A percentile compares a stretch with the other conserved stretches of the same genome.
phyloP scores from a whole-genome alignment of 352 stramenopile genomes.

The Pythium folliculosum region DNA sequence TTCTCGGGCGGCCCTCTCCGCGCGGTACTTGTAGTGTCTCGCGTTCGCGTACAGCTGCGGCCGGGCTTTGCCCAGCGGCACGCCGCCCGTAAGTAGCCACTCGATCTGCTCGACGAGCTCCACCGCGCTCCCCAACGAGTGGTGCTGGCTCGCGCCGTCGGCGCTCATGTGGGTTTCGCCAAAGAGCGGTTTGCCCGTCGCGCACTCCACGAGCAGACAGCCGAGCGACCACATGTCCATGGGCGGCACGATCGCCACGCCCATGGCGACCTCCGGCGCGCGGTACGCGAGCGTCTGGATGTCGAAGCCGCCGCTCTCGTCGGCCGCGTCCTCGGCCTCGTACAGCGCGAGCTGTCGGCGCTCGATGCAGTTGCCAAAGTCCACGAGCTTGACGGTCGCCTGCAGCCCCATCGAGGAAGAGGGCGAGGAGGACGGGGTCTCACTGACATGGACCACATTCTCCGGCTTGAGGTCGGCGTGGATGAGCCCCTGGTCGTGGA shows the following conservation, averaged over 20 bases:
- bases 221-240: constrained; percentile 85
- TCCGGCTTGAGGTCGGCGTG: constrained; percentile 81
- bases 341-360: constrained; percentile 40
- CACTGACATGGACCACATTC: constrained; percentile 46
- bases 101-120: constrained; percentile 26
- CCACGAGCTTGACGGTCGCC: constrained; percentile 54
- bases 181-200: constrained; percentile 59
- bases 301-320: constrained; percentile 48
- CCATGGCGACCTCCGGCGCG: constrained; percentile 68
- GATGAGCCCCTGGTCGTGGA: constrained; percentile 64
- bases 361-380: constrained; percentile 81
- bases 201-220: constrained; percentile 69
- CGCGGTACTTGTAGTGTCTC: constrained; percentile 19
- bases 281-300: constrained; percentile 78
- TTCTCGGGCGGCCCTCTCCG: not conserved
- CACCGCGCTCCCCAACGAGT: constrained; percentile 6
- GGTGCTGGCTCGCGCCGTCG: constrained; percentile 5
- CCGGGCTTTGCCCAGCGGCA: constrained; percentile 11
- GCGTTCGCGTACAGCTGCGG: constrained; percentile 10
- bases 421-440: not conserved
- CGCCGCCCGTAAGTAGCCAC: constrained; percentile 25
- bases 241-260: constrained; percentile 51
- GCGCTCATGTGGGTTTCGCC: constrained; percentile 14
- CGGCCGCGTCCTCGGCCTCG: constrained; percentile 29
- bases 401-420: not conserved